phyloP scores from a whole-genome alignment of 2,329 filamentous ascomycete species.

The Diaporthe eres region DNA sequence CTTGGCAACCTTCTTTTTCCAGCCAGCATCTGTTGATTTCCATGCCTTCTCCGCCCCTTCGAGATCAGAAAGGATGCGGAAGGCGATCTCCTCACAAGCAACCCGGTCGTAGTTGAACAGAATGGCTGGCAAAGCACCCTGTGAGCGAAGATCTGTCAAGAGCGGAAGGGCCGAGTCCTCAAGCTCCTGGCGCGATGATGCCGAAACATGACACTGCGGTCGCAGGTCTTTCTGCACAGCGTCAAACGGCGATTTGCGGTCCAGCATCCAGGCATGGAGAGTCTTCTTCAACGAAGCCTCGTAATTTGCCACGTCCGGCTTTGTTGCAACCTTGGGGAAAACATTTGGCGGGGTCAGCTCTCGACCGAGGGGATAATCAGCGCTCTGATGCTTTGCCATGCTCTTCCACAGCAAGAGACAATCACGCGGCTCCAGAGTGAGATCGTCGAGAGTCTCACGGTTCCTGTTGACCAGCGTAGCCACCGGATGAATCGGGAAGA shows the following conservation, averaged over 20 bases:
- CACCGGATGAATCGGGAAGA: constrained; percentile 48
- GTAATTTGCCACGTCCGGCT: constrained; percentile 77
- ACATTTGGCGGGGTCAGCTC: constrained; percentile 63
- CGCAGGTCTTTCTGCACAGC: constrained; percentile 62
- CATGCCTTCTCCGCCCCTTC: constrained; percentile 67
- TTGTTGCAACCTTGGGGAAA: constrained; percentile 70
- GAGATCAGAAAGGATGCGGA: constrained; percentile 66
- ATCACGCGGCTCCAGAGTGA: constrained; percentile 79
- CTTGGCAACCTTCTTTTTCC: constrained; percentile 71
- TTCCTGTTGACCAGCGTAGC: constrained; percentile 52
- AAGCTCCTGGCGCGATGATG: constrained; percentile 27
- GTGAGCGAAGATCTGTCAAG: constrained; percentile 49
- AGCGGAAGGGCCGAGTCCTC: constrained; percentile 34
- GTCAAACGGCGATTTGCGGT: constrained; percentile 59
- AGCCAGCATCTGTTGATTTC: constrained; percentile 69
- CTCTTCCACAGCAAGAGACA: constrained; percentile 76
- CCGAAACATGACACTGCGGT: constrained; percentile 26
- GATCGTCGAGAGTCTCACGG: constrained; percentile 75
- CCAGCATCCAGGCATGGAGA: constrained; percentile 72
- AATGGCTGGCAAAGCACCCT: constrained; percentile 79
- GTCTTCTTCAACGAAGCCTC: constrained; percentile 71
- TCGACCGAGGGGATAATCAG: constrained; percentile 63
- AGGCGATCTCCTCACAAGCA: constrained; percentile 73
- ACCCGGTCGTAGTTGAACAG: constrained; percentile 83
- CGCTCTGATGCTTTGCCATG: constrained; percentile 71